These are phyloP conservation scores for Yamadazyma phyllophila DNA, from an alignment of 805 yeast species.

Conservation along the genomic window DNA sequence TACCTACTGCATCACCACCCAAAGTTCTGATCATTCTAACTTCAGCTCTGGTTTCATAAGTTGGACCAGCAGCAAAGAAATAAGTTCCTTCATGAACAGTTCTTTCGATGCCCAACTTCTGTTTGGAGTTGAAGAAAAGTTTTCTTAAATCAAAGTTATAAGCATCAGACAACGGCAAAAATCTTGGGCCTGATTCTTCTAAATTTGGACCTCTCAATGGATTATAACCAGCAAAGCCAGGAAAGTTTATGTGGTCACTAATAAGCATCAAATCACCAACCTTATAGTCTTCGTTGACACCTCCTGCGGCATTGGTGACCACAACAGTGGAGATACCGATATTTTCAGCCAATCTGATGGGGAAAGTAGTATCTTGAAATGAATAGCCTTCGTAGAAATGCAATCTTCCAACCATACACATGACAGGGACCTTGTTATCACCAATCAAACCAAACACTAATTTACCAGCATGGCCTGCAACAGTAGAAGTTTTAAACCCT, in stretches of 20 bases:
- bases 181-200: constrained; percentile 78
- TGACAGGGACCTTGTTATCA: constrained; percentile 65
- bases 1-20: constrained; percentile 95
- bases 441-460: constrained; percentile 79
- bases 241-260: constrained; percentile 84
- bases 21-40: constrained; percentile 63
- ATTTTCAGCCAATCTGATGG: constrained; percentile 69
- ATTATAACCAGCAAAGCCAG: constrained; percentile 86
- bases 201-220: constrained; percentile 87
- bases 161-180: constrained; percentile 85
- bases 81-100: constrained; percentile 83
- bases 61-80: constrained; percentile 86
- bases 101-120: constrained; percentile 49
- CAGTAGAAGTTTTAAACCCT: constrained; percentile 78
- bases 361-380: constrained; percentile 80
- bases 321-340: constrained; percentile 63
- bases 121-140: constrained; percentile 52
- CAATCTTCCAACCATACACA: constrained; percentile 91
- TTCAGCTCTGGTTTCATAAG: constrained; percentile 91
- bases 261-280: constrained; percentile 93
- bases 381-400: constrained; percentile 91
- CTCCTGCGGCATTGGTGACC: constrained; percentile 98
- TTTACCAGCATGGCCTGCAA: constrained; percentile 85
- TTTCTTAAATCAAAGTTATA: constrained; percentile 74
- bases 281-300: constrained; percentile 59